Conservation (phyloP, 345 rosid species). For the Eutrema heterophyllum region DNA sequence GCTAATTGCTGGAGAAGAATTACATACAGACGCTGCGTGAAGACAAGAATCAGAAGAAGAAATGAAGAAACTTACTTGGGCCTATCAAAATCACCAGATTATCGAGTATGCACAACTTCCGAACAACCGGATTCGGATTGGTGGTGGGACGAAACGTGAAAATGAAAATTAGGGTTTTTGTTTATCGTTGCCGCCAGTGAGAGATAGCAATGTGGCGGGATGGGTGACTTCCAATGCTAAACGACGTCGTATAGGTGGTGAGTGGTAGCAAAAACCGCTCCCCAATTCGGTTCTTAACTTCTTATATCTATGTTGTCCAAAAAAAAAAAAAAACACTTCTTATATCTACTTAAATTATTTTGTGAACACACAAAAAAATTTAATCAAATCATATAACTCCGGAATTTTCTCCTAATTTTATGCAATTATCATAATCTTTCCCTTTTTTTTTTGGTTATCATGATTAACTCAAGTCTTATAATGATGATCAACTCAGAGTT, state of each 20-base stretch:
- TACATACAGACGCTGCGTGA: neutral
- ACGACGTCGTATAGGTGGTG: neutral
- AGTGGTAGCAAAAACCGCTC: neutral
- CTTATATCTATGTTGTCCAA: too few species aligned
- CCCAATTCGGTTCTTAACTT: too few species aligned
- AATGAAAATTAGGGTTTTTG: conserved; percentile 16
- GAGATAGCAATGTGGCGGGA: conserved; percentile 1
- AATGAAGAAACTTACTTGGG: neutral
- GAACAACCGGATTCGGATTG: neutral
- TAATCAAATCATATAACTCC: too few species aligned
- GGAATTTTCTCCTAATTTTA: too few species aligned
- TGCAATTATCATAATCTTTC: too few species aligned
- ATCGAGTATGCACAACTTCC: neutral
- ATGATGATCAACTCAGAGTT: too few species aligned
- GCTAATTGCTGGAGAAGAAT: too few species aligned
- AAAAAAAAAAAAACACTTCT: too few species aligned
- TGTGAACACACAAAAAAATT: too few species aligned
- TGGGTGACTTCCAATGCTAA: neutral
- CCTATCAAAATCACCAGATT: neutral
- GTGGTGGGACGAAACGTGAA: neutral
- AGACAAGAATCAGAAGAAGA: neutral
- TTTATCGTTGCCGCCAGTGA: neutral
- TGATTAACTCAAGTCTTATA: too few species aligned
- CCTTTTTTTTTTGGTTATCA: too few species aligned
- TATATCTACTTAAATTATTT: too few species aligned